These are phyloP conservation scores for Fusarium udum DNA, from an alignment of 2,329 filamentous ascomycete species.

Conservation along the genomic window DNA sequence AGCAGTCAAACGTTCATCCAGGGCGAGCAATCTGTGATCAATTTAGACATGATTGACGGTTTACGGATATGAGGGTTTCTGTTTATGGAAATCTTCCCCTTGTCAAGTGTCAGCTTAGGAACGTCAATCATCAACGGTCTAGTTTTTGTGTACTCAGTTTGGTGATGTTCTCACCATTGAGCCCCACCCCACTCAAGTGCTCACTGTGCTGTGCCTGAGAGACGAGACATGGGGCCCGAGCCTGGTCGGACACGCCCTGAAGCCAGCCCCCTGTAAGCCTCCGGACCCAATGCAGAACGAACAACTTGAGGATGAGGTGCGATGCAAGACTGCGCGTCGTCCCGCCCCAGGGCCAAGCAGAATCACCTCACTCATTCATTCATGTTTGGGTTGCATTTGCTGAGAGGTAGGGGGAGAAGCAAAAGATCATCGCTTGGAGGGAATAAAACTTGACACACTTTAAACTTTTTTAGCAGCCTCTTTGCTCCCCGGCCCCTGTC, in stretches of 20 bases:
- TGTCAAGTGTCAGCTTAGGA: background rate
- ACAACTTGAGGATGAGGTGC: background rate
- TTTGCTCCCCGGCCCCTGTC: background rate
- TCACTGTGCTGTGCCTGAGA: background rate
- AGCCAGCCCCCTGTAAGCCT: background rate
- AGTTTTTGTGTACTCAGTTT: background rate
- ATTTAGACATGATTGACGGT: conserved; percentile 16
- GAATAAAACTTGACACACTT: background rate
- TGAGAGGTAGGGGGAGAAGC: background rate
- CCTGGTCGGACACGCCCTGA: conserved; percentile 1
- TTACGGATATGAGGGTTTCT: conserved; percentile 1
- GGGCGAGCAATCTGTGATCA: conserved; percentile 10
- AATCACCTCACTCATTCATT: background rate
- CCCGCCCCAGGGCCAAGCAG: background rate
- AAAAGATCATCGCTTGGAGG: background rate
- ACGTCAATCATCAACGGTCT: conserved; percentile 13
- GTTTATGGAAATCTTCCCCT: conserved; percentile 1
- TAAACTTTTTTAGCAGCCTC: conserved; percentile 5
- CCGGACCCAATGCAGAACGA: background rate
- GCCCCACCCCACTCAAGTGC: background rate
- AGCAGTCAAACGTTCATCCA: background rate
- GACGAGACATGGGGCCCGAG: background rate
- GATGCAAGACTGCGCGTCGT: conserved; percentile 7
- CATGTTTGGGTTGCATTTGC: conserved; percentile 7
- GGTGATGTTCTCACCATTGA: background rate